phyloP scores from a whole-genome alignment of 2,329 filamentous ascomycete genomes.

The Coniochaeta hoffmannii region DNA sequence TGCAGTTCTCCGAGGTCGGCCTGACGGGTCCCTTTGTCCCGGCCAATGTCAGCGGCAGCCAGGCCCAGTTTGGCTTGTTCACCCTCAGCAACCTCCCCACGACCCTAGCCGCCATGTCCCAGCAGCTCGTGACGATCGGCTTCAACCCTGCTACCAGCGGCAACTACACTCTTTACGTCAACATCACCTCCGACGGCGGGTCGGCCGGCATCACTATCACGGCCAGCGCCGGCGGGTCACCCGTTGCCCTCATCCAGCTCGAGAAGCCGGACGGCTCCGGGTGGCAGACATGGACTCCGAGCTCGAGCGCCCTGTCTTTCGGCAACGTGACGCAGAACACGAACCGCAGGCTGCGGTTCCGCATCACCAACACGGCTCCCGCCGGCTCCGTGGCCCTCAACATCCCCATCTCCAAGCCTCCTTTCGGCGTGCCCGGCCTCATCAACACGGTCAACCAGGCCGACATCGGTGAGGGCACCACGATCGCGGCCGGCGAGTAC shows the following conservation, averaged over 20 bases:
- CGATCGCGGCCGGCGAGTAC: constrained; percentile 39
- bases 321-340: constrained; percentile 47
- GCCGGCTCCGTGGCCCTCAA: constrained; percentile 42
- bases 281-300: constrained; percentile 1
- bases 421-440: constrained; percentile 35
- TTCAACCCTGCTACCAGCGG: constrained; percentile 40
- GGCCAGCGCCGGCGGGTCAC: constrained; percentile 40
- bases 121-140: constrained; percentile 31
- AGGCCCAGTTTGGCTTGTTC: constrained; percentile 37
- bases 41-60: constrained; percentile 24
- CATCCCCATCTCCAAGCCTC: constrained; percentile 54
- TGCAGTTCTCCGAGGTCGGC: constrained; percentile 34
- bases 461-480: constrained; percentile 50
- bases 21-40: constrained; percentile 36
- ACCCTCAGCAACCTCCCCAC: constrained; percentile 37
- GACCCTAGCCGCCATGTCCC: constrained; percentile 30
- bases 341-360: constrained; percentile 37
- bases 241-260: constrained; percentile 33
- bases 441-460: constrained; percentile 38
- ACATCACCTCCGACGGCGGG: constrained; percentile 40
- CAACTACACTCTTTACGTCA: constrained; percentile 42
- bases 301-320: constrained; percentile 38
- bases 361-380: constrained; percentile 46
- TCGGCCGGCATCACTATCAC: constrained; percentile 38
- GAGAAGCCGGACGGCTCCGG: neutral